Evolutionary conservation across 805 yeast species (phyloP).

Genomic region (Saturnispora sanitii): DNA sequence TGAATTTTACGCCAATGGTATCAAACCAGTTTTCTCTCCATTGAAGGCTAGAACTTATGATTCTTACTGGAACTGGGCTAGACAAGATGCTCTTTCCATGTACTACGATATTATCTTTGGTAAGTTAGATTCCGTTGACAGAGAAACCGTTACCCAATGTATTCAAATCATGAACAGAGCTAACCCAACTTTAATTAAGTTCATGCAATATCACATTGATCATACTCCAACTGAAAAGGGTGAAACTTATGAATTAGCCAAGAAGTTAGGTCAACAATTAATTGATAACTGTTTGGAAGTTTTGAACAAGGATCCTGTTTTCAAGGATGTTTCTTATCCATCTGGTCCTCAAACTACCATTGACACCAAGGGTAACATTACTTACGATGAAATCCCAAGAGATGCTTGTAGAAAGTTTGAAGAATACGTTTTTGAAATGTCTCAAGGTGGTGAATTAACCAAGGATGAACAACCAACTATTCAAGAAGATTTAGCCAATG

Average conservation of each 20-base stretch:
- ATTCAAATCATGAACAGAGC: conserved; percentile 97
- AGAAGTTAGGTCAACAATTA: conserved; percentile 82
- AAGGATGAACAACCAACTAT: conserved; percentile 61
- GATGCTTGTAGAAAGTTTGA: conserved; percentile 89
- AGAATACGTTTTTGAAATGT: conserved; percentile 93
- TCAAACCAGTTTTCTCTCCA: conserved; percentile 80
- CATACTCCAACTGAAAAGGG: conserved; percentile 80
- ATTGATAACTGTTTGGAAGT: conserved; percentile 94
- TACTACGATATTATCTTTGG: conserved; percentile 96
- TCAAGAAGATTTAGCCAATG: conserved; percentile 74
- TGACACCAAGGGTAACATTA: conserved; percentile 79
- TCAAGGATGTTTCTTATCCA: conserved; percentile 89
- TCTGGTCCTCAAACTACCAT: conserved; percentile 90
- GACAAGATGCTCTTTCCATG: conserved; percentile 91
- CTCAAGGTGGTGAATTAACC: conserved; percentile 84
- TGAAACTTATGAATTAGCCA: conserved; percentile 86
- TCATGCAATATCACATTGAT: conserved; percentile 91
- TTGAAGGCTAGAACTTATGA: conserved; percentile 94
- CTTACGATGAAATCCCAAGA: conserved; percentile 77
- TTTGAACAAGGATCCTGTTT: conserved; percentile 70
- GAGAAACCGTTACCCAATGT: conserved; percentile 94
- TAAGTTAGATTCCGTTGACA: conserved; percentile 76
- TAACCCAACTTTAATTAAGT: conserved; percentile 83
- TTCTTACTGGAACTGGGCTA: conserved; percentile 99
- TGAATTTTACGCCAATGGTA: conserved; percentile 87